Percentiles rank a stretch among this genome's conserved stretches.
These are phyloP conservation scores for Andrographis paniculata DNA, from an alignment of 305 asterid species.

Conservation along the genomic window DNA sequence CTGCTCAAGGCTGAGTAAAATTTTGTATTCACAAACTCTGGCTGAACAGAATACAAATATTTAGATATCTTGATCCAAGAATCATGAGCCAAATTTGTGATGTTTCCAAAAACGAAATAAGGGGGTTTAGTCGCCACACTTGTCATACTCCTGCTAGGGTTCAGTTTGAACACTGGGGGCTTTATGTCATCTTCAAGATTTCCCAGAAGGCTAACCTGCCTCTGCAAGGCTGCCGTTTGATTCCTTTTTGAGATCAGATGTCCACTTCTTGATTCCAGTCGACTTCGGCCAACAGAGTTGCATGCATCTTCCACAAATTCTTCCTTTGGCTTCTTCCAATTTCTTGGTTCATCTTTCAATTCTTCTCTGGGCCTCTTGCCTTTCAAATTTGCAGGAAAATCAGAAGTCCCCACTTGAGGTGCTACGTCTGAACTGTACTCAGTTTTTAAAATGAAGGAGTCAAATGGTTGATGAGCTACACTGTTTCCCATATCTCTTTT, in stretches of 20 bases:
- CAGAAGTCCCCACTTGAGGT: constrained; percentile 29
- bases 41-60: constrained; percentile 55
- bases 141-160: constrained; percentile 37
- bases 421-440: constrained; percentile 31
- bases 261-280: constrained; percentile 35
- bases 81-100: constrained; percentile 33
- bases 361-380: constrained; percentile 64
- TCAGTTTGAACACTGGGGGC: constrained; percentile 30
- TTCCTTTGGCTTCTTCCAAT: constrained; percentile 47
- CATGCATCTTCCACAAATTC: constrained; percentile 37
- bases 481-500: constrained; percentile 26
- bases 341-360: constrained; percentile 23
- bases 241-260: constrained; percentile 22
- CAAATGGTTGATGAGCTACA: constrained; percentile 13
- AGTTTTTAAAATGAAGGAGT: constrained; percentile 31
- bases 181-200: constrained; percentile 28
- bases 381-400: constrained; percentile 40
- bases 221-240: constrained; percentile 23
- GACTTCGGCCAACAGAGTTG: constrained; percentile 21
- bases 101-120: constrained; percentile 65
- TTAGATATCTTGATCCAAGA: constrained; percentile 79
- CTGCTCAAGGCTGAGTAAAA: constrained; percentile 61
- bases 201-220: constrained; percentile 21
- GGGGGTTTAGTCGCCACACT: constrained; percentile 57
- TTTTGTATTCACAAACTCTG: constrained; percentile 53